Conservation (phyloP, 805 yeast species). For the Starmera dryadoides region DNA sequence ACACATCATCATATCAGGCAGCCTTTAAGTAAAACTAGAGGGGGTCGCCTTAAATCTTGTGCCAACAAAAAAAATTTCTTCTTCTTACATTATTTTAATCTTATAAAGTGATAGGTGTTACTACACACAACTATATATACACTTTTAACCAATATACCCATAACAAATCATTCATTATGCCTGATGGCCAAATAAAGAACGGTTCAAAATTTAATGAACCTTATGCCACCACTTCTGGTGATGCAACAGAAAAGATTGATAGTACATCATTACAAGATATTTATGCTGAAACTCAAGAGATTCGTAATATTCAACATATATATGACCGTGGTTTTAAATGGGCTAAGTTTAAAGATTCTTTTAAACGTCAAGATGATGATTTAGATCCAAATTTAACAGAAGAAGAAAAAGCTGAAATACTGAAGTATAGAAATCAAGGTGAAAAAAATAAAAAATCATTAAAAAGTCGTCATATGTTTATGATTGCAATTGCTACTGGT, state of each 20-base stretch:
- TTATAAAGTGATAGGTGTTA: no score
- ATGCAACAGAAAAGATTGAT: slow-evolving; percentile 11
- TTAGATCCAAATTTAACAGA: slow-evolving; percentile 32
- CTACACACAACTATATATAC: no score
- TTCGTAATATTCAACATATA: neutral
- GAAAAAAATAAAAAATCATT: slow-evolving; percentile 29
- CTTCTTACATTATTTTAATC: no score
- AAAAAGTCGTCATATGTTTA: slow-evolving; percentile 51
- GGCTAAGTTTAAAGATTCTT: slow-evolving; percentile 25
- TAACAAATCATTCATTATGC: no score
- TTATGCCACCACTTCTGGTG: neutral
- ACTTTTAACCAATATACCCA: no score
- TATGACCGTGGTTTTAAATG: slow-evolving; percentile 11
- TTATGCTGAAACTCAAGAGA: slow-evolving; percentile 10
- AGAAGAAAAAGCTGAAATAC: slow-evolving; percentile 29
- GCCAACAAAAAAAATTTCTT: no score
- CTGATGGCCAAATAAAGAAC: neutral
- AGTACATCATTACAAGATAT: slow-evolving; percentile 14
- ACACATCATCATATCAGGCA: no score
- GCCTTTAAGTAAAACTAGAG: no score
- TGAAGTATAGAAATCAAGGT: slow-evolving; percentile 17
- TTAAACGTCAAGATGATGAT: slow-evolving; percentile 25
- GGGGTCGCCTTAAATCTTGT: no score
- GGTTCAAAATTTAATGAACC: neutral
- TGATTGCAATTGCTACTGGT: slow-evolving; percentile 72